These are phyloP conservation scores for Pseudocercospora fijiensis DNA, from an alignment of 2,329 filamentous ascomycete species.

Conservation along the genomic window DNA sequence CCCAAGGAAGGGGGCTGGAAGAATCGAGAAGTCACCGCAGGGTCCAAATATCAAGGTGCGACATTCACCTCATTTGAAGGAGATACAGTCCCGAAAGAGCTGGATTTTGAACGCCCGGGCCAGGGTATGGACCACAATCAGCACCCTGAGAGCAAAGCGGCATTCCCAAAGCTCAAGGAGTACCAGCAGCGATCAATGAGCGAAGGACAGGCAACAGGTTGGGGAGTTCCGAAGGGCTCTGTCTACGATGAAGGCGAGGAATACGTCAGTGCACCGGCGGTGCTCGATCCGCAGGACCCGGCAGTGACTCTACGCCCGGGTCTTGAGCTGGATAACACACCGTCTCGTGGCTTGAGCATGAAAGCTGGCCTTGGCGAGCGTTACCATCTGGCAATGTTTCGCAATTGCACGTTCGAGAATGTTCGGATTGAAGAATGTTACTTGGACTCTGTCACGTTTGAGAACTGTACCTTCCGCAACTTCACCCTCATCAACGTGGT, in stretches of 20 bases:
- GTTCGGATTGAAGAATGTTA: conserved; percentile 9
- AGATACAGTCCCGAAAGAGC: not conserved
- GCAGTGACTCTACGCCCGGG: conserved; percentile 22
- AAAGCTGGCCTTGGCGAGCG: not conserved
- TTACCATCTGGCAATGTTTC: not conserved
- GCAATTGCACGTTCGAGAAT: conserved; percentile 11
- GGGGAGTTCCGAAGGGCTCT: not conserved
- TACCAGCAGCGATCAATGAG: not conserved
- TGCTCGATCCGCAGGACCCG: conserved; percentile 33
- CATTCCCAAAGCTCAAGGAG: not conserved
- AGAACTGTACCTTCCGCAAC: not conserved
- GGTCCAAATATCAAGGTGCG: not conserved
- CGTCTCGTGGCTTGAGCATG: conserved; percentile 1
- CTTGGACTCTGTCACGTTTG: conserved; percentile 1
- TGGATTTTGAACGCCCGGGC: not conserved
- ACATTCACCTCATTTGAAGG: not conserved
- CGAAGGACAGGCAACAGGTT: not conserved
- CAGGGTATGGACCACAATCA: not conserved
- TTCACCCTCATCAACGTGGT: not conserved
- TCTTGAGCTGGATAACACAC: not conserved
- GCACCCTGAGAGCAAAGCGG: not conserved
- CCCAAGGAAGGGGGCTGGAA: not conserved
- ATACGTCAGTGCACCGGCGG: not conserved
- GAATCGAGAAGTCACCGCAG: not conserved
- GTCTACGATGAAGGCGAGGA: not conserved